A percentile compares a stretch with the other conserved stretches of the same genome.
Evolutionary conservation across 768 basidiomycete genomes (phyloP).

Genomic region (Dioszegia aurantiaca): DNA sequence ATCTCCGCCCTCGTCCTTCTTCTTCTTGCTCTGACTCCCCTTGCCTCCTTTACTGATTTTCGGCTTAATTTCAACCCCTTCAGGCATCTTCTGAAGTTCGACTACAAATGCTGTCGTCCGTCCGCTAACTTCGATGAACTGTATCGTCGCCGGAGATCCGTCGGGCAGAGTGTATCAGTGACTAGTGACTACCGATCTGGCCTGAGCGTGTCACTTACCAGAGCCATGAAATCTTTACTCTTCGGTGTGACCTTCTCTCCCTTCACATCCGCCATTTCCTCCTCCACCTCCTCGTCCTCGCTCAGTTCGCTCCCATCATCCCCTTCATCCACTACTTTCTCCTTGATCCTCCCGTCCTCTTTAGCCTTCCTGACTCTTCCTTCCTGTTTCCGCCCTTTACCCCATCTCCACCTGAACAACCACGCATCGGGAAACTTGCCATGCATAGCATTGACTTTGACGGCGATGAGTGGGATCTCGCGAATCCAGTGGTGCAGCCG

Average conservation of each 20-base stretch:
- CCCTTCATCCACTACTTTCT: conserved; percentile 14
- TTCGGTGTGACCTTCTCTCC: conserved; percentile 33
- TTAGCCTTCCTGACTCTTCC: conserved; percentile 26
- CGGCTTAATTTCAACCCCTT: conserved; percentile 47
- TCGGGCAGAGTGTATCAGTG: conserved; percentile 57
- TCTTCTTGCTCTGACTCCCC: conserved; percentile 29
- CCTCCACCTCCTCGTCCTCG: conserved; percentile 10
- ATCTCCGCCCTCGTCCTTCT: conserved; percentile 4
- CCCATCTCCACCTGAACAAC: conserved; percentile 51
- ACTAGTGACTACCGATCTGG: background rate
- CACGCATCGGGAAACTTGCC: conserved; percentile 61
- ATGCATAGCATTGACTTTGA: conserved; percentile 69
- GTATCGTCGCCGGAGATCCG: conserved; percentile 68
- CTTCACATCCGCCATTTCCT: conserved; percentile 20
- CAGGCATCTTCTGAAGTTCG: conserved; percentile 60
- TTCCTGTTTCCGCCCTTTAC: conserved; percentile 47
- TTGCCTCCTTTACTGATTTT: conserved; percentile 40
- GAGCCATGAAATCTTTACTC: conserved; percentile 31
- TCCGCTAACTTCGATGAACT: conserved; percentile 72
- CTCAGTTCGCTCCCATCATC: conserved; percentile 18
- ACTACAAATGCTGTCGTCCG: conserved; percentile 70
- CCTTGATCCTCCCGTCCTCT: conserved; percentile 9
- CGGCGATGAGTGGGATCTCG: conserved; percentile 63
- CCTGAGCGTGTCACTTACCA: conserved; percentile 24
- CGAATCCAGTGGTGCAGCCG: conserved; percentile 59